Percentiles rank a stretch among this genome's conserved stretches.
These are phyloP conservation scores for Hemileccinum impolitum DNA, from an alignment of 768 basidiomycete genomes.

Conservation along the genomic window DNA sequence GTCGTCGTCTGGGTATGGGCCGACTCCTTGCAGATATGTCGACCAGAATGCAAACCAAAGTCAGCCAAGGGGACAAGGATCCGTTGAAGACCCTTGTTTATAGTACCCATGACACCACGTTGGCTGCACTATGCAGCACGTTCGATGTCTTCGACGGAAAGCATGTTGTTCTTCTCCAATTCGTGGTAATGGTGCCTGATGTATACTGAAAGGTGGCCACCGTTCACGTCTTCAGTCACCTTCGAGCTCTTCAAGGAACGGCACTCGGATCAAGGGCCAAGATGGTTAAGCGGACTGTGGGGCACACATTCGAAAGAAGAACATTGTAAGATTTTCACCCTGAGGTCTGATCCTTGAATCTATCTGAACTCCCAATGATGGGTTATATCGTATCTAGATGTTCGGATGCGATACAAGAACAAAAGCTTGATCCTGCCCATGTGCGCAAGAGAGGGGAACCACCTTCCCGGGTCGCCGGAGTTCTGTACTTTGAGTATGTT, in stretches of 20 bases:
- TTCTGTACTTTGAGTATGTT: slow-evolving; percentile 71
- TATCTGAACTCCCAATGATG: too few species aligned
- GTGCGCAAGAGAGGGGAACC: slow-evolving; percentile 64
- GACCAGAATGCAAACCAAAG: slow-evolving; percentile 60
- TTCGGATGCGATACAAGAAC: slow-evolving; percentile 80
- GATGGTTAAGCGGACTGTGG: slow-evolving; percentile 37
- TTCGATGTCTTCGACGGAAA: slow-evolving; percentile 71
- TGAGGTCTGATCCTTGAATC: too few species aligned
- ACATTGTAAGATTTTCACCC: slow-evolving; percentile 40
- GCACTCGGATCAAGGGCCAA: slow-evolving; percentile 1
- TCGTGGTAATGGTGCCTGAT: neutral
- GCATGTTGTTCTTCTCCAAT: slow-evolving; percentile 36
- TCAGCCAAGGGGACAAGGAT: slow-evolving; percentile 40
- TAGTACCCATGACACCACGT: slow-evolving; percentile 67
- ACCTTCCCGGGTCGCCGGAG: slow-evolving; percentile 66
- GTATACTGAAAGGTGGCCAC: slow-evolving; percentile 54
- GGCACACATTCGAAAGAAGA: slow-evolving; percentile 30
- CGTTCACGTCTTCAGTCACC: slow-evolving; percentile 69
- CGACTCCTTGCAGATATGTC: slow-evolving; percentile 63
- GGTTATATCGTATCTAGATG: slow-evolving; percentile 35
- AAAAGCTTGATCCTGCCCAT: slow-evolving; percentile 57
- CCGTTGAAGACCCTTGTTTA: slow-evolving; percentile 65
- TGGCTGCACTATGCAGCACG: slow-evolving; percentile 61
- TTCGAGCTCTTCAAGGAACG: slow-evolving; percentile 67
- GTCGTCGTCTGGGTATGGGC: slow-evolving; percentile 74